phyloP scores from a whole-genome alignment of 1,139 yeast genomes.

The Yamadazyma conglobata region DNA sequence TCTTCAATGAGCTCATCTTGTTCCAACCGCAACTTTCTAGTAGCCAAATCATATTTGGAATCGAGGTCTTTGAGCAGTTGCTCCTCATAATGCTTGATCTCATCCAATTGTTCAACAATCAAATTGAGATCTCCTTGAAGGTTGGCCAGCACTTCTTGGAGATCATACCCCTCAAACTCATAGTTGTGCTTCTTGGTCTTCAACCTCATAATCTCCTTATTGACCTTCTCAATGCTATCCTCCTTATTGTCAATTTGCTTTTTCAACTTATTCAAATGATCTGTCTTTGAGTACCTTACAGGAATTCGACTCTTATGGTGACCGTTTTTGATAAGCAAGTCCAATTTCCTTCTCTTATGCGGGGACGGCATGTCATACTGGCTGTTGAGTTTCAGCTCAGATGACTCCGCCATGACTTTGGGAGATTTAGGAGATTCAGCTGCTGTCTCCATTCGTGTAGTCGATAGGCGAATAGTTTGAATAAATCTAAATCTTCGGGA shows the following conservation, averaged over 20 bases:
- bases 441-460: neutral
- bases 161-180: conserved; percentile 36
- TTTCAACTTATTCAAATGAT: conserved; percentile 11
- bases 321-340: conserved; percentile 2
- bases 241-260: conserved; percentile 12
- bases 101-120: conserved; percentile 27
- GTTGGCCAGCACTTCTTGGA: conserved; percentile 30
- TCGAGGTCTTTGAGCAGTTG: conserved; percentile 27
- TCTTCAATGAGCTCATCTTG: conserved; percentile 33
- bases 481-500: too few relatives aligned
- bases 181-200: conserved; percentile 36
- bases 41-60: conserved; percentile 32
- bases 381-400: conserved; percentile 4
- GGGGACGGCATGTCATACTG: conserved; percentile 7
- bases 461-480: neutral
- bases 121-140: conserved; percentile 19
- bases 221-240: conserved; percentile 14
- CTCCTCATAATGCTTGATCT: conserved; percentile 25
- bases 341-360: conserved; percentile 9
- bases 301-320: conserved; percentile 13
- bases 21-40: conserved; percentile 30
- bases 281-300: conserved; percentile 12
- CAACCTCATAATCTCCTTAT: conserved; percentile 25
- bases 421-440: neutral
- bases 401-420: conserved; percentile 3